A percentile compares a stretch with the other conserved stretches of the same genome.
Conservation (phyloP, 2,329 filamentous ascomycete species). For the Fusarium incarnatum region DNA sequence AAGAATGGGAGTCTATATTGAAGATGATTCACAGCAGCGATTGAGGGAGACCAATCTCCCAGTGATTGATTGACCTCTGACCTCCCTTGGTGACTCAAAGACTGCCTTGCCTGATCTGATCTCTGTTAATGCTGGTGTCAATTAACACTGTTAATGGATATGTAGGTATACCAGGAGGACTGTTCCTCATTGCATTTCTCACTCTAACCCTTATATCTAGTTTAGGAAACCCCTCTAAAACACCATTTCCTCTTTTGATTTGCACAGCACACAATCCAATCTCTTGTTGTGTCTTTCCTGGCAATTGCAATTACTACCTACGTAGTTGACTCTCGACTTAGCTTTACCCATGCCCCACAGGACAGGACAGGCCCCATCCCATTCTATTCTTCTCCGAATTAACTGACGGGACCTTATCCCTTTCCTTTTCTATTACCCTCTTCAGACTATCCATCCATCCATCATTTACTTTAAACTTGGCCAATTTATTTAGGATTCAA, state of each 20-base stretch:
- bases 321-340: slow-evolving; percentile 31
- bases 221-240: background rate
- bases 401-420: slow-evolving; percentile 12
- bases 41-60: slow-evolving; percentile 18
- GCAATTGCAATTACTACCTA: slow-evolving; percentile 24
- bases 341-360: slow-evolving; percentile 18
- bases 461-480: slow-evolving; percentile 15
- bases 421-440: slow-evolving; percentile 16
- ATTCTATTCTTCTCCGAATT: background rate
- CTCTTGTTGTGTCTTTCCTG: slow-evolving; percentile 11
- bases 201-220: slow-evolving; percentile 2
- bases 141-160: background rate
- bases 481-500: background rate
- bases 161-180: background rate
- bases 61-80: slow-evolving; percentile 30
- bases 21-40: background rate
- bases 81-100: slow-evolving; percentile 50
- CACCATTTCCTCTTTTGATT: slow-evolving; percentile 18
- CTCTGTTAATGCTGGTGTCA: slow-evolving; percentile 16
- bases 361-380: background rate
- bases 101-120: slow-evolving; percentile 45
- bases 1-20: background rate
- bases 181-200: slow-evolving; percentile 5
- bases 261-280: background rate
- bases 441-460: background rate